Base-by-base conservation (phyloP, 192 early-diverging fungal genomes). In the Mortierella alpina region DNA sequence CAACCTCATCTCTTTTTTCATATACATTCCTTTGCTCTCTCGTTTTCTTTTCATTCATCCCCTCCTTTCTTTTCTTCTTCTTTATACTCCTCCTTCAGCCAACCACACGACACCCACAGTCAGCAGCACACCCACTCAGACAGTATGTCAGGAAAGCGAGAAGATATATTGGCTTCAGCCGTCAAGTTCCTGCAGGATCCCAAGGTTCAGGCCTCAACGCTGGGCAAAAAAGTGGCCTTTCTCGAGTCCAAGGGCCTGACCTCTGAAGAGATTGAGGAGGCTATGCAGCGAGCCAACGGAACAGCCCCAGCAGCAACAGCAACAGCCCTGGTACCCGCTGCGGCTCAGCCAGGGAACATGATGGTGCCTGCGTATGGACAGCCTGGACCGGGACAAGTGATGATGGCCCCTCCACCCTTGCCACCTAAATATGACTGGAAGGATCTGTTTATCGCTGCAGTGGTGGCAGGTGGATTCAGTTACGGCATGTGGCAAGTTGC, bases 211-310 rank as follows among this genome's bases (percentile, higher is more conserved):
- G 81, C 89, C 11, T 90, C 95, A 15, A 90, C 98, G 1, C 82
- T 99, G 22, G 94, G 95, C 44, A 97, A 98, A 67, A 92, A 94
- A 56, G 86, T 97, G 40, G 90, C 97, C n/a, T 99, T 99, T 83
- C 88, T 99, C 23, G 96, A 98, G 73, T 91, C 92, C 51, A 99
- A 99, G 86, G 98, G 98, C 0, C 83, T 99, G 66, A 94, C 93
- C 31, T 84, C 90, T 14, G 92, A 90, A 18, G 98, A 99, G 84
- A 98, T 99, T 68, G 93, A 98, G 59, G 91, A 89, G 52, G 98
- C 97, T 9, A 84, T 95, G 74, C 83, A 86, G n/a, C 84, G 90
- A 41, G 88, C 87, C 23, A 91, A 83, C 55, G 91, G 88, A 6
- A 82, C 73, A 13, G 54, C 63, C 9, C 20, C 75, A 15, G 67